Percentiles rank a stretch among this genome's conserved stretches.
Evolutionary conservation across 768 basidiomycete genomes (phyloP).

Genomic region (Rhizopogon vulgaris): DNA sequence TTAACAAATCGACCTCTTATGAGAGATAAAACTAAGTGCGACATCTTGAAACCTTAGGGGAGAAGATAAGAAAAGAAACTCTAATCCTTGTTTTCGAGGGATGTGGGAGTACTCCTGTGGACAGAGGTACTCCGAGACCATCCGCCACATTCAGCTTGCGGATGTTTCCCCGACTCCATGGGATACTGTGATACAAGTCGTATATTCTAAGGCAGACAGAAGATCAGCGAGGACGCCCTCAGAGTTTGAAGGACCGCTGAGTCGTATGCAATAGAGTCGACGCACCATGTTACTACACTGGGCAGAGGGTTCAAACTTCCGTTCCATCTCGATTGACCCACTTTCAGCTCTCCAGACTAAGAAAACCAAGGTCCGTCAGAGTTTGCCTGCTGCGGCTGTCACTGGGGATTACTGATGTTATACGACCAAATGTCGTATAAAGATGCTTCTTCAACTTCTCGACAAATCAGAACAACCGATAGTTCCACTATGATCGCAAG

Average conservation of each 20-base stretch:
- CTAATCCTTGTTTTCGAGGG: neutral
- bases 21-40: neutral
- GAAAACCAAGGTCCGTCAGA: neutral
- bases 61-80: neutral
- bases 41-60: neutral
- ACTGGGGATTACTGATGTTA: neutral
- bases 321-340: neutral
- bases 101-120: neutral
- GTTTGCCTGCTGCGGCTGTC: neutral
- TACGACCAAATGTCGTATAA: neutral
- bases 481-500: neutral
- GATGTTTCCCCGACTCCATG: neutral
- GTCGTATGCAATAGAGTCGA: neutral
- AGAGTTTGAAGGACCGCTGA: neutral
- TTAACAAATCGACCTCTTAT: neutral
- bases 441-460: neutral
- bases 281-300: neutral
- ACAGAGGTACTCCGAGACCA: neutral
- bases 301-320: neutral
- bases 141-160: neutral
- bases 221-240: neutral
- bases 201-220: no score
- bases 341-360: neutral
- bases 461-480: neutral
- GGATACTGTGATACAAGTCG: neutral